Conservation (phyloP, 2,329 filamentous ascomycete species). For the Ophiocordyceps camponoti-saundersi region DNA sequence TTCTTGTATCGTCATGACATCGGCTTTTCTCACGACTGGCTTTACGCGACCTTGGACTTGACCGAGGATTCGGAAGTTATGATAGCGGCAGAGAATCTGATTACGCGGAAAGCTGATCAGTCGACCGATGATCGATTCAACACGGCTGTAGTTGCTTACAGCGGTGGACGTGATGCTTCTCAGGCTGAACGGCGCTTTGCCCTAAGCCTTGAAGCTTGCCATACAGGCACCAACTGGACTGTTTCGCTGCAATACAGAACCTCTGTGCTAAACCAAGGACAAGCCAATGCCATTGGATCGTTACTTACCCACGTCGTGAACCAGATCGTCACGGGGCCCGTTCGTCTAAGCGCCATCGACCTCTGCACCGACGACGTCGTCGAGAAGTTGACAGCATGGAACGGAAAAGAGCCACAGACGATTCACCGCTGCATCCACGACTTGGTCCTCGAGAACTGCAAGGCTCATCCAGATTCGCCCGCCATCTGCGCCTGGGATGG, state of each 20-base stretch:
- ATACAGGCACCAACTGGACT: not conserved
- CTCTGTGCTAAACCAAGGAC: not conserved
- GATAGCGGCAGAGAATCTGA: not conserved
- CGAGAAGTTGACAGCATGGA: not conserved
- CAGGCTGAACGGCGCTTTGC: not conserved
- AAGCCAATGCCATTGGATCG: not conserved
- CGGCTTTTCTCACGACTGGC: not conserved
- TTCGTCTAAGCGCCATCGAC: not conserved
- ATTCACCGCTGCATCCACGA: constrained; percentile 8
- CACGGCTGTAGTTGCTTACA: not conserved
- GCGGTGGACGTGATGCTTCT: not conserved
- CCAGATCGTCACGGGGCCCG: not conserved
- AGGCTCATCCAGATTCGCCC: constrained; percentile 6
- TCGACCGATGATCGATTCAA: not conserved
- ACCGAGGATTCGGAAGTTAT: not conserved
- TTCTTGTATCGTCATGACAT: not conserved
- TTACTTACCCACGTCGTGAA: not conserved
- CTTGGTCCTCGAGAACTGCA: constrained; percentile 9
- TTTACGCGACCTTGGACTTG: not conserved
- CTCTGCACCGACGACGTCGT: not conserved
- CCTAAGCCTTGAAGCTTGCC: not conserved
- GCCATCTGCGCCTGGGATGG: constrained; percentile 16
- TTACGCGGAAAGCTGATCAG: not conserved
- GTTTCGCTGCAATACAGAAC: not conserved
- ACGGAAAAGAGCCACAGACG: not conserved